These are phyloP conservation scores for Euphorbia schlechtendalii DNA, from an alignment of 441 rosid genomes.

Conservation along the genomic window DNA sequence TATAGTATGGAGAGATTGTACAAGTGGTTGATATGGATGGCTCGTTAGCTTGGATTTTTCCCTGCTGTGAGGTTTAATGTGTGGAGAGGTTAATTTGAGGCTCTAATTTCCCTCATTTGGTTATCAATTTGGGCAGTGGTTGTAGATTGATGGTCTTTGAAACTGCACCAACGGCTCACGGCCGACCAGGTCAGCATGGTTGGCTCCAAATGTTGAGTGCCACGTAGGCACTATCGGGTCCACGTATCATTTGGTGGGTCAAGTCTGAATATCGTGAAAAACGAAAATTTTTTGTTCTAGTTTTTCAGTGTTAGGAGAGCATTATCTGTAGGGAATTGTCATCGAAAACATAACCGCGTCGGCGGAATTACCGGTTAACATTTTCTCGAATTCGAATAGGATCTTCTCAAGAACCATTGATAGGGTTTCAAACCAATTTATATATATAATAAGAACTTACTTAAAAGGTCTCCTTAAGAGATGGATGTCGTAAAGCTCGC, in stretches of 20 bases:
- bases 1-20: slow-evolving; percentile 33
- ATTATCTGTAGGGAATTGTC: too few relatives aligned
- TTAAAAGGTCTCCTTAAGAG: too few relatives aligned
- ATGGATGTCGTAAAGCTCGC: too few relatives aligned
- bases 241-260: slow-evolving; percentile 3
- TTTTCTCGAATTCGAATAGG: too few relatives aligned
- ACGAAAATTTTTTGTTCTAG: too few relatives aligned
- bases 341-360: too few relatives aligned
- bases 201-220: slow-evolving; percentile 7
- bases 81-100: slow-evolving; percentile 32
- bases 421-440: too few relatives aligned
- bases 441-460: too few relatives aligned
- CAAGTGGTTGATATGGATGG: slow-evolving; percentile 41
- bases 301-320: too few relatives aligned
- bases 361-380: too few relatives aligned
- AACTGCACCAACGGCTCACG: slow-evolving; percentile 15
- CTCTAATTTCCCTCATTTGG: slow-evolving; percentile 11
- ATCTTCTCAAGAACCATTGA: too few relatives aligned
- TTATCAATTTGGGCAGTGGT: slow-evolving; percentile 21
- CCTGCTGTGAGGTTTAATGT: neutral
- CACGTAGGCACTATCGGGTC: slow-evolving; percentile 1
- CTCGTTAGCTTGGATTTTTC: slow-evolving; percentile 25
- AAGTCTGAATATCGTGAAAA: neutral
- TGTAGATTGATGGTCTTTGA: slow-evolving; percentile 21
- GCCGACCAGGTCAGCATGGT: slow-evolving; percentile 20